phyloP scores from a whole-genome alignment of 2,329 filamentous ascomycete species.

The Aspergillus latus region DNA sequence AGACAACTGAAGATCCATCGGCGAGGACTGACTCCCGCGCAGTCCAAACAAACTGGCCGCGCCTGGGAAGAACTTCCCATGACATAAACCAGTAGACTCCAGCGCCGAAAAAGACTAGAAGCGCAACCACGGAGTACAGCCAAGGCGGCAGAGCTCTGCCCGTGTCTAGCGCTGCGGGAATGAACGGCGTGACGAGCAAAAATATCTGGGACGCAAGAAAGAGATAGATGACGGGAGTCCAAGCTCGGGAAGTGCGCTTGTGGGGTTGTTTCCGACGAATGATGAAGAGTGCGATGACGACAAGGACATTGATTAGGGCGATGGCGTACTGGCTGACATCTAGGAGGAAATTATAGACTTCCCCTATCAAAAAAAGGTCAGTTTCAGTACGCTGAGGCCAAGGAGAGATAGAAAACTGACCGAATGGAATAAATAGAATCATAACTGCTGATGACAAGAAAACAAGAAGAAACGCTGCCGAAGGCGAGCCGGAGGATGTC shows the following conservation, averaged over 20 bases:
- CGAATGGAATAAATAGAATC: conserved; percentile 64
- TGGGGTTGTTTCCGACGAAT: conserved; percentile 2
- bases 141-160: conserved; percentile 2
- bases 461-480: conserved; percentile 65
- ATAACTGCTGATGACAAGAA: conserved; percentile 51
- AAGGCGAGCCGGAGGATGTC: conserved; percentile 61
- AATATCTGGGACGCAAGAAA: conserved; percentile 9
- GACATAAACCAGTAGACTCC: conserved; percentile 8
- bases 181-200: conserved; percentile 11
- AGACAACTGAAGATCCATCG: conserved; percentile 2
- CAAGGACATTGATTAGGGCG: conserved; percentile 34
- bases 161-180: neutral
- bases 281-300: conserved; percentile 31
- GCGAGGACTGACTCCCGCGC: conserved; percentile 6
- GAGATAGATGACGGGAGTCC: conserved; percentile 7
- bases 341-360: conserved; percentile 32
- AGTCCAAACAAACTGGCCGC: conserved; percentile 6
- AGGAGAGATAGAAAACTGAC: neutral
- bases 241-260: conserved; percentile 5
- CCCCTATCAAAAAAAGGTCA: conserved; percentile 29
- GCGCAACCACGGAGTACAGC: conserved; percentile 5
- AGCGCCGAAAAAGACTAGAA: conserved; percentile 7
- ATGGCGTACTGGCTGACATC: conserved; percentile 35
- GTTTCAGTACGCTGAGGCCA: neutral
- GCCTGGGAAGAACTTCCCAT: conserved; percentile 6